A percentile compares a stretch with the other conserved stretches of the same genome.
Conservation (phyloP, 441 rosid genomes). For the Erodium moschatum region DNA sequence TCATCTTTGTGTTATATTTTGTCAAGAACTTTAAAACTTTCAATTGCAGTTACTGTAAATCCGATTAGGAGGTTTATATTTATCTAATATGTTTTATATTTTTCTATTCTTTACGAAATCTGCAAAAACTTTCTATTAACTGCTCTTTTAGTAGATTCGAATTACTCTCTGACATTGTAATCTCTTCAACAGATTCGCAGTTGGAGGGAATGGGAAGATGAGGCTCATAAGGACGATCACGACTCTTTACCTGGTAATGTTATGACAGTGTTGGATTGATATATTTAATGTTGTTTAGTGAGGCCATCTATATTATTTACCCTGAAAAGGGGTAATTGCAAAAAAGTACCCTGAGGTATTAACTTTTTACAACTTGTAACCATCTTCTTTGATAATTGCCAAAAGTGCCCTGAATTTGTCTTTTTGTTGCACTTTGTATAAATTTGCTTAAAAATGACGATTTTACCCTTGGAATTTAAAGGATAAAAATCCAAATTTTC, state of each 20-base stretch:
- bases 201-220: slow-evolving; percentile 86
- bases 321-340: too few species aligned
- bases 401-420: too few species aligned
- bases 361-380: too few species aligned
- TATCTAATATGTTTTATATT: background rate
- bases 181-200: slow-evolving; percentile 55
- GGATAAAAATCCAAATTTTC: too few species aligned
- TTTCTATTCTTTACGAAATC: background rate
- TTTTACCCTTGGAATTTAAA: too few species aligned
- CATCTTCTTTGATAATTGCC: too few species aligned
- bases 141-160: background rate
- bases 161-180: slow-evolving; percentile 17
- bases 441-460: too few species aligned
- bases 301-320: background rate
- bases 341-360: too few species aligned
- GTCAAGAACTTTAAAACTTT: background rate
- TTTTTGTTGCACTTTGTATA: too few species aligned
- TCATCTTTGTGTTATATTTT: background rate
- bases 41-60: slow-evolving; percentile 2
- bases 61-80: slow-evolving; percentile 7
- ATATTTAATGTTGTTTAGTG: background rate
- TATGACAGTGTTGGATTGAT: slow-evolving; percentile 7
- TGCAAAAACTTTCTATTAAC: background rate
- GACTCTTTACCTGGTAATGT: slow-evolving; percentile 47
- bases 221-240: slow-evolving; percentile 53